These are phyloP conservation scores for Xylaria sp. DNA, from an alignment of 2,329 filamentous ascomycete species.

Conservation along the genomic window DNA sequence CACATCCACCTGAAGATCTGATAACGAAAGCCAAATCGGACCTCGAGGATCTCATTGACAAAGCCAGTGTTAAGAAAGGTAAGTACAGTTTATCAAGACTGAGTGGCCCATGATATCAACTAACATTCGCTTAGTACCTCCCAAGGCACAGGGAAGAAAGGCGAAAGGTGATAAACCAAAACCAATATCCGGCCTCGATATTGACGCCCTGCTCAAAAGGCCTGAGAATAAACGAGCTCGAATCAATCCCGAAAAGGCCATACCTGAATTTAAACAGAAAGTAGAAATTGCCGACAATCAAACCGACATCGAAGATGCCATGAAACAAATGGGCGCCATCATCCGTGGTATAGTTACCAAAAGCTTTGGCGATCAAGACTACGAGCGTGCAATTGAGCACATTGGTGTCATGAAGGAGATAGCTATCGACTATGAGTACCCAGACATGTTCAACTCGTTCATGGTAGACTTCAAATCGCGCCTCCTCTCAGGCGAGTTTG, in stretches of 20 bases:
- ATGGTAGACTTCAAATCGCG: constrained; percentile 73
- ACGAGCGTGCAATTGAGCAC: constrained; percentile 76
- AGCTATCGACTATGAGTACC: constrained; percentile 76
- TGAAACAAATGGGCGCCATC: constrained; percentile 76
- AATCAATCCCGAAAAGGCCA: constrained; percentile 71
- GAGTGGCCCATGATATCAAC: constrained; percentile 27
- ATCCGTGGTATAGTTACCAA: constrained; percentile 71
- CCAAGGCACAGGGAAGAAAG: constrained; percentile 77
- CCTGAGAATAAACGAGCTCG: constrained; percentile 42
- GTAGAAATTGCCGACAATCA: constrained; percentile 66
- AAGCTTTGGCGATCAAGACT: constrained; percentile 77
- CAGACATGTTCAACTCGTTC: constrained; percentile 77
- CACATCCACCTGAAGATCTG: constrained; percentile 72
- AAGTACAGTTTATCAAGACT: constrained; percentile 14
- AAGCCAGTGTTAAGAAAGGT: constrained; percentile 85
- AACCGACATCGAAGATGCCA: constrained; percentile 67
- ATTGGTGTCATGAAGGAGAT: constrained; percentile 80
- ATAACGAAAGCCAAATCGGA: constrained; percentile 59
- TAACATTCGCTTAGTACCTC: constrained; percentile 64
- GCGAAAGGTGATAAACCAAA: constrained; percentile 68
- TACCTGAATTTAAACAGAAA: constrained; percentile 89
- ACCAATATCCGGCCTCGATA: constrained; percentile 87
- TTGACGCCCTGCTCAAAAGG: constrained; percentile 72
- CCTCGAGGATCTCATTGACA: constrained; percentile 69
- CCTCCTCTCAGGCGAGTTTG: constrained; percentile 70